phyloP scores from a whole-genome alignment of 192 early-diverging fungal genomes.

The Podila epigama region DNA sequence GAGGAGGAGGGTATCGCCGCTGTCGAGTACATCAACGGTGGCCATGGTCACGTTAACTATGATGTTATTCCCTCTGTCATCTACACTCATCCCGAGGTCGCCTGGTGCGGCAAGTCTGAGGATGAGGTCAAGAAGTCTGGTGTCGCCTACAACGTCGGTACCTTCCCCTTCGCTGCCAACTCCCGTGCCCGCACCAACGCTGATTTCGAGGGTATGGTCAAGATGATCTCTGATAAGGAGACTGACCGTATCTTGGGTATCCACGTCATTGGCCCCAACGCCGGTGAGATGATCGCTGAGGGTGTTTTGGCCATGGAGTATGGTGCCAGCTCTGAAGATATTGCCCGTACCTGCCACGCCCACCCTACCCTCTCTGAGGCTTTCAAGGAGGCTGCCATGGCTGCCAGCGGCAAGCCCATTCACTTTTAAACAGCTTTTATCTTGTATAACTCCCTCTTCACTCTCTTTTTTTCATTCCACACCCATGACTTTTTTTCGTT shows the following conservation, averaged over 20 bases:
- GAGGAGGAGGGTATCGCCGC: slow-evolving; percentile 99
- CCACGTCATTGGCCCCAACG: slow-evolving; percentile 98
- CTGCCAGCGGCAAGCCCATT: slow-evolving; percentile 83
- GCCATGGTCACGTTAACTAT: slow-evolving; percentile 99
- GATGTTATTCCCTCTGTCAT: slow-evolving; percentile 97
- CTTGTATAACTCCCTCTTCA: not conserved
- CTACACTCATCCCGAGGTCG: slow-evolving; percentile 98
- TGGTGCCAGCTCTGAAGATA: slow-evolving; percentile 96
- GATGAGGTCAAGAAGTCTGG: slow-evolving; percentile 89
- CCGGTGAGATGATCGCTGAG: slow-evolving; percentile 99
- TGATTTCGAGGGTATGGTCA: slow-evolving; percentile 93
- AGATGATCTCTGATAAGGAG: slow-evolving; percentile 95
- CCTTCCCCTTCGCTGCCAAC: slow-evolving; percentile 97
- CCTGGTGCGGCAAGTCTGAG: slow-evolving; percentile 98
- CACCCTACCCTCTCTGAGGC: slow-evolving; percentile 97
- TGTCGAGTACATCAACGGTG: slow-evolving; percentile 89
- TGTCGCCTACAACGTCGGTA: slow-evolving; percentile 88
- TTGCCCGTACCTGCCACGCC: slow-evolving; percentile 97
- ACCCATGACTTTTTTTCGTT: not conserved
- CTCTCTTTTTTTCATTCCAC: not conserved
- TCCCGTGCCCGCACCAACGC: slow-evolving; percentile 97
- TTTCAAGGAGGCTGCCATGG: slow-evolving; percentile 98
- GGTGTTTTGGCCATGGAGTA: slow-evolving; percentile 98
- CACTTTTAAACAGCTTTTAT: slow-evolving; percentile 62
- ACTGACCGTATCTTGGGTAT: slow-evolving; percentile 96